Conservation (phyloP, 352 stramenopile genomes). For the Globisporangium takayamanum region DNA sequence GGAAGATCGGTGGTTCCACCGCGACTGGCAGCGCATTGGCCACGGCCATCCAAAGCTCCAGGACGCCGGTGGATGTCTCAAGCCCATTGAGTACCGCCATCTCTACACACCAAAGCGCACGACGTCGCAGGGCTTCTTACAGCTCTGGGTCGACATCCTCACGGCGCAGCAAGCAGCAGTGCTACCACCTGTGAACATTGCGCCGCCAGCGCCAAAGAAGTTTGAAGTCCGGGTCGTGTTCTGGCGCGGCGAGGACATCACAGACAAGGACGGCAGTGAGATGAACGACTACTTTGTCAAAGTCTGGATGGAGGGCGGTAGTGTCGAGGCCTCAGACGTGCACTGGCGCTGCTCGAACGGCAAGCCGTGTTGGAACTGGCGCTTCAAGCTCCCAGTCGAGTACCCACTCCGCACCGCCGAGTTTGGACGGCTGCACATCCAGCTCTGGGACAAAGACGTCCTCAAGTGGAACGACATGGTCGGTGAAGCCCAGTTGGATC, state of each 20-base stretch:
- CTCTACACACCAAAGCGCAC: constrained; percentile 70
- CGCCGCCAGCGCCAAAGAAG: constrained; percentile 45
- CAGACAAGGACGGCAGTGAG: constrained; percentile 61
- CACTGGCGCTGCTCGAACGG: constrained; percentile 90
- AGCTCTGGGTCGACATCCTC: constrained; percentile 90
- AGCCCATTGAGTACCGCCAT: constrained; percentile 87
- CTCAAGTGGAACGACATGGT: constrained; percentile 91
- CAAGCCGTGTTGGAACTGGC: constrained; percentile 90
- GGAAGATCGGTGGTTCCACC: constrained; percentile 91
- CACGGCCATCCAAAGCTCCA: constrained; percentile 19
- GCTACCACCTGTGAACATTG: constrained; percentile 63
- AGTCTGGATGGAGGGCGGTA: constrained; percentile 78
- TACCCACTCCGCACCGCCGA: constrained; percentile 72
- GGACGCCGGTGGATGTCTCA: constrained; percentile 26
- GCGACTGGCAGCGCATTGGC: constrained; percentile 70
- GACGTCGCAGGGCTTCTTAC: constrained; percentile 61
- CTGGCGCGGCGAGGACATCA: constrained; percentile 86
- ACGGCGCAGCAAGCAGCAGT: constrained; percentile 56
- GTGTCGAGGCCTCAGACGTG: constrained; percentile 68
- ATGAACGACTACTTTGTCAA: constrained; percentile 93
- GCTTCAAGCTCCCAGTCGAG: constrained; percentile 84
- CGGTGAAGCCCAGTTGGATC: constrained; percentile 74
- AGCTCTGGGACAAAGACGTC: constrained; percentile 92
- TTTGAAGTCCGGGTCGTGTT: constrained; percentile 89
- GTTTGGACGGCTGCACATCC: constrained; percentile 83